Evolutionary conservation across 495 filamentous ascomycete species (phyloP), one percentile per base, ranked within the genome.

Genomic region (Penicillium longicatenatum): DNA sequence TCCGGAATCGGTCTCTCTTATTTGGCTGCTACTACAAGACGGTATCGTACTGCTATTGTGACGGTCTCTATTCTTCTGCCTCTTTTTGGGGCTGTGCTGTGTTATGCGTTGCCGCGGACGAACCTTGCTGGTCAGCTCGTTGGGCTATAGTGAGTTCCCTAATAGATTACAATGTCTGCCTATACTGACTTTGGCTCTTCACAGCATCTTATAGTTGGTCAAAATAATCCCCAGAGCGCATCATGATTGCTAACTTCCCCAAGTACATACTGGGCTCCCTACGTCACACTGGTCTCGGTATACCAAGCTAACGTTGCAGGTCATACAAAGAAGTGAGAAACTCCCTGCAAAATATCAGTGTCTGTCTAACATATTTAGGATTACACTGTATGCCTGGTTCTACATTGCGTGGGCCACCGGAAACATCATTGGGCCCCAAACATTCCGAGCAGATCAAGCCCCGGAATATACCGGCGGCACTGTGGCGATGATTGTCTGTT

Each of bases 1-100:
- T 60, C 44, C 31, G 54, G 63, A 33, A 58, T 72, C 3, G 60
- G 61, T 8, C 48, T 64, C 9, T 61, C 65, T 16, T 69, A 60
- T 45, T 57, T 70, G 42, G 59, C 62, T 0, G 60, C 50, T 5
- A 39, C 31, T 22, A 41, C 31, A 9, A 39, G 31, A n/a, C 17
- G 20, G 21, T 52, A 39, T 20, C 50, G 50, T 8, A 22, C 17
- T 9, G 6, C 50, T 37, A 19, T 52, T 9, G 20, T 52, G 11
- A n/a, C 31, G 0, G 12, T 52, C 19, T 39, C 50, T 8, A 52
- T 41, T 17, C 29, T 52, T 0, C 31, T 52, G n/a, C 50, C 50
- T 0, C 31, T 52, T 1, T 4, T 52, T 14, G 31, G 50, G 3
- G 50, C 50, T 3, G 31, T 52, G 5, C 17, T 52, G 5, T 41